Conservation (phyloP, 345 rosid genomes). For the Boechera divaricarpa region DNA sequence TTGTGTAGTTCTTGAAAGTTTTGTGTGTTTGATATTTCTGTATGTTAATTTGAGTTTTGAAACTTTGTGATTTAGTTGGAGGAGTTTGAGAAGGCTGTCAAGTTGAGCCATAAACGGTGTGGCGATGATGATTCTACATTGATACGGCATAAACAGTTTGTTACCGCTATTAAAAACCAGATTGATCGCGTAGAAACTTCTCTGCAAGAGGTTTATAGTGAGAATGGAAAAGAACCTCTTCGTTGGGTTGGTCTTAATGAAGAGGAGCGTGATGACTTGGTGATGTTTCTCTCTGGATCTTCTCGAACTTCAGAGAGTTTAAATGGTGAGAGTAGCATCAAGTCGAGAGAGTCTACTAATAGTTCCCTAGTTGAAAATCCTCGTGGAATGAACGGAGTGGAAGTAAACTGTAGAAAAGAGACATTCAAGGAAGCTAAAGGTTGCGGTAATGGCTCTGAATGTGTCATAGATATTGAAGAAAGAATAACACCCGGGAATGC, state of each 20-base stretch:
- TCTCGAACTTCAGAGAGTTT: constrained; percentile 32
- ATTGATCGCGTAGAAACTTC: constrained; percentile 64
- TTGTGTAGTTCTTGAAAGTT: neutral
- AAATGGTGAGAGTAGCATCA: constrained; percentile 40
- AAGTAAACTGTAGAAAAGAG: constrained; percentile 19
- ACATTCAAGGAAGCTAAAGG: constrained; percentile 35
- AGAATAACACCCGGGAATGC: constrained; percentile 47
- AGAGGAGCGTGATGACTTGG: constrained; percentile 84
- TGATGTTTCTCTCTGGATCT: constrained; percentile 76
- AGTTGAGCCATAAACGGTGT: constrained; percentile 58
- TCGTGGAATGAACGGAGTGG: constrained; percentile 28
- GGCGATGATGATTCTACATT: constrained; percentile 50
- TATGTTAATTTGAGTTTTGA: neutral
- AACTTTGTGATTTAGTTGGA: constrained; percentile 59
- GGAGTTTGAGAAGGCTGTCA: constrained; percentile 79
- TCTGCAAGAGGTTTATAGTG: constrained; percentile 56
- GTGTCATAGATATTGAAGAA: constrained; percentile 45
- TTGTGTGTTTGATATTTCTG: neutral
- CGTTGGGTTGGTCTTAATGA: constrained; percentile 77
- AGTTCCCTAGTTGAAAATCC: neutral
- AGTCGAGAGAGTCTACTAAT: constrained; percentile 9
- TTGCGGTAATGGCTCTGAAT: constrained; percentile 41
- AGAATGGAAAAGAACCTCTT: constrained; percentile 68
- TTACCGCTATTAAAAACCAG: constrained; percentile 68
- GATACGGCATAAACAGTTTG: constrained; percentile 73